Conservation (phyloP, 2,329 filamentous ascomycete species). For the Exophiala lecanii-corni region DNA sequence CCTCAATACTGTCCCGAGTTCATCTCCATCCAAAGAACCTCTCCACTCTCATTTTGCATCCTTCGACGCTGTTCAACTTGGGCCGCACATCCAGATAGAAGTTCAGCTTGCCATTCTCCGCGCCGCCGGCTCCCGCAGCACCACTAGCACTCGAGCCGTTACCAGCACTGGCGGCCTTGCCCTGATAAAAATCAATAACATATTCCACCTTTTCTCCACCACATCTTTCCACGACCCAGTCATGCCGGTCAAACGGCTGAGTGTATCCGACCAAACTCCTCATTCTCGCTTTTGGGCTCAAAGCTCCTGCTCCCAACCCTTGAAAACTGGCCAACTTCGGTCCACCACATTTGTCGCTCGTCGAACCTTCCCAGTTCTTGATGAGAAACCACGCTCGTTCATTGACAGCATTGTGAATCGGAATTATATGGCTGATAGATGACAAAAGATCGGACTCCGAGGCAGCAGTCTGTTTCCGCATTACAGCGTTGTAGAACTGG, state of each 20-base stretch:
- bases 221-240: slow-evolving; percentile 94
- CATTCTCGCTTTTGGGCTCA: slow-evolving; percentile 78
- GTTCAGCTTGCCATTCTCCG: slow-evolving; percentile 38
- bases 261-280: slow-evolving; percentile 71
- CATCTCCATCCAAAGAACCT: slow-evolving; percentile 31
- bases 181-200: slow-evolving; percentile 96
- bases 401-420: slow-evolving; percentile 99
- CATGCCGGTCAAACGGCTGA: slow-evolving; percentile 88
- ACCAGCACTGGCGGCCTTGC: slow-evolving; percentile 44
- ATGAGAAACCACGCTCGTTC: slow-evolving; percentile 95
- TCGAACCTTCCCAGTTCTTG: slow-evolving; percentile 68
- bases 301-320: slow-evolving; percentile 51
- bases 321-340: slow-evolving; percentile 80
- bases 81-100: slow-evolving; percentile 64
- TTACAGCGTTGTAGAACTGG: slow-evolving; percentile 97
- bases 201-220: slow-evolving; percentile 74
- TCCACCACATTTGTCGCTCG: slow-evolving; percentile 54
- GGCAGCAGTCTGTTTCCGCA: slow-evolving; percentile 69
- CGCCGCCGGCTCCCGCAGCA: slow-evolving; percentile 3
- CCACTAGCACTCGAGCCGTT: slow-evolving; percentile 30
- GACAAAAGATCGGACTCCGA: slow-evolving; percentile 41
- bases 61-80: slow-evolving; percentile 61
- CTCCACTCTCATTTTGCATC: slow-evolving; percentile 52
- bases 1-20: no score
- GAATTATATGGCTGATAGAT: slow-evolving; percentile 64